A percentile compares a stretch with the other conserved stretches of the same genome.
Evolutionary conservation across 345 rosid species (phyloP).

Genomic region (Euphorbia tirucalli): DNA sequence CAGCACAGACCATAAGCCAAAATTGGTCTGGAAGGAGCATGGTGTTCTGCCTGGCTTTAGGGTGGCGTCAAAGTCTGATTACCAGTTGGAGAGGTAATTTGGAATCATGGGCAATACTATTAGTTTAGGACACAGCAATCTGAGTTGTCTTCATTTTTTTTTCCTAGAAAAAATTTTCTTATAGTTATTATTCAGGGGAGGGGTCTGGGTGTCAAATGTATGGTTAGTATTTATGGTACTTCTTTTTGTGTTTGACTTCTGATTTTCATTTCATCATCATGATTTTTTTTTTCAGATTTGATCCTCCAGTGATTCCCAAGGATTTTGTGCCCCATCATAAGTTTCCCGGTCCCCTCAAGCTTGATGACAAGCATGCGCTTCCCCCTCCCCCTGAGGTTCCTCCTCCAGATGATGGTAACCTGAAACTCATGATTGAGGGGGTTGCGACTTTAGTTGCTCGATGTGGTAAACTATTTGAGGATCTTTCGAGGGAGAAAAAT

Average conservation of each 20-base stretch:
- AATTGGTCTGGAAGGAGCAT: conserved; percentile 57
- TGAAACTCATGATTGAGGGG: conserved; percentile 79
- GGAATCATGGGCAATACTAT: conserved; percentile 5
- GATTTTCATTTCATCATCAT: background rate
- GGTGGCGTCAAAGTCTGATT: conserved; percentile 62
- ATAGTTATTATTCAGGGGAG: background rate
- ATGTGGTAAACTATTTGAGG: conserved; percentile 91
- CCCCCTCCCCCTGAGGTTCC: conserved; percentile 70
- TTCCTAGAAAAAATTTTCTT: background rate
- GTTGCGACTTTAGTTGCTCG: conserved; percentile 92
- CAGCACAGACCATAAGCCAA: conserved; percentile 47
- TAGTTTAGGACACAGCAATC: background rate
- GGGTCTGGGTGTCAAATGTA: background rate
- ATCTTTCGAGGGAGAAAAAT: conserved; percentile 92
- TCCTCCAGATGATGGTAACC: conserved; percentile 71
- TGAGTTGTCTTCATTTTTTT: background rate
- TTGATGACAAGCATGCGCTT: conserved; percentile 37
- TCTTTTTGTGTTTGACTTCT: background rate
- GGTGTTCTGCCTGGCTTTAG: conserved; percentile 70
- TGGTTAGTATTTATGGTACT: background rate
- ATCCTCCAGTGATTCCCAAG: conserved; percentile 73
- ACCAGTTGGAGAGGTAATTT: conserved; percentile 66
- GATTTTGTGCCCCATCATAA: conserved; percentile 77
- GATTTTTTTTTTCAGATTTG: conserved; percentile 53
- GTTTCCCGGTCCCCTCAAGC: conserved; percentile 59